These are phyloP conservation scores for Phytophthora sojae DNA, from an alignment of 352 stramenopile genomes.

Conservation along the genomic window DNA sequence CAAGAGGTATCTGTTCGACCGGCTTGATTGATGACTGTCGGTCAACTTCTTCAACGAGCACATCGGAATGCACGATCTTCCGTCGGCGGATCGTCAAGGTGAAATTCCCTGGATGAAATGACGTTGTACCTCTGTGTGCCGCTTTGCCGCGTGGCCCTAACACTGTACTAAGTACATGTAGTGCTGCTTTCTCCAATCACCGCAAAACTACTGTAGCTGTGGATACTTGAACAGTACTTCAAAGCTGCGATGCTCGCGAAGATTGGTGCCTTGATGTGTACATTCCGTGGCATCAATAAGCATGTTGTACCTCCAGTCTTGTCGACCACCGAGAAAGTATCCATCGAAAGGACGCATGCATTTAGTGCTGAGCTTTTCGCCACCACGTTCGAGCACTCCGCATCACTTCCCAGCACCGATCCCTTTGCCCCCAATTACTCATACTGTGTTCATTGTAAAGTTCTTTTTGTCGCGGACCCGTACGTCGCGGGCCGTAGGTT, in stretches of 20 bases:
- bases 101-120: background rate
- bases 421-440: background rate
- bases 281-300: background rate
- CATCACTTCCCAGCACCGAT: background rate
- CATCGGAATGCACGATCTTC: constrained; percentile 29
- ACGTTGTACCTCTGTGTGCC: background rate
- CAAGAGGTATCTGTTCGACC: background rate
- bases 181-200: background rate
- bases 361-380: background rate
- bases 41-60: constrained; percentile 15
- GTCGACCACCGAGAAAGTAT: constrained; percentile 35
- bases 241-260: background rate
- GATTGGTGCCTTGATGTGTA: constrained; percentile 18
- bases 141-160: constrained; percentile 5
- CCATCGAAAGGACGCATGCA: constrained; percentile 27
- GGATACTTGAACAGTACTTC: too few species aligned
- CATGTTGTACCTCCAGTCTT: background rate
- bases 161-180: background rate
- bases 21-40: constrained; percentile 11
- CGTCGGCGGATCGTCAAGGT: constrained; percentile 16
- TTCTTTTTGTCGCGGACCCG: background rate
- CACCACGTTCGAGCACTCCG: background rate
- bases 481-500: background rate
- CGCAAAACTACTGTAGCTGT: background rate
- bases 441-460: background rate